phyloP scores from a whole-genome alignment of 2,329 filamentous ascomycete genomes.

The Emergomyces africanus region DNA sequence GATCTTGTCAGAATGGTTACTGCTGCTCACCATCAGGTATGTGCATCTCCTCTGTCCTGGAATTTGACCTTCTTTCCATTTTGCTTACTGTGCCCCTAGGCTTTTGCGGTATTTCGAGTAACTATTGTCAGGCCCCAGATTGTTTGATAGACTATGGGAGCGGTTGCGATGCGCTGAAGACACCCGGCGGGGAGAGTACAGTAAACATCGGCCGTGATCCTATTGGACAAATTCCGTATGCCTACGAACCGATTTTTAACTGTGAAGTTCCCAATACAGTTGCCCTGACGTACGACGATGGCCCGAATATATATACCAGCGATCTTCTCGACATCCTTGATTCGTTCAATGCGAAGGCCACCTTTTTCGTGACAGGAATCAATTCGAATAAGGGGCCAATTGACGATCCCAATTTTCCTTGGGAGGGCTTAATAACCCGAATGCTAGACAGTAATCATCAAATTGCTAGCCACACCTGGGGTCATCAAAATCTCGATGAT shows the following conservation, averaged over 20 bases:
- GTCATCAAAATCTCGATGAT: constrained; percentile 34
- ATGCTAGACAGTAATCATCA: constrained; percentile 37
- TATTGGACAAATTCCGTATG: constrained; percentile 26
- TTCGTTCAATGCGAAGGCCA: constrained; percentile 49
- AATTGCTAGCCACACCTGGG: constrained; percentile 41
- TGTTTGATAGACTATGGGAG: constrained; percentile 27
- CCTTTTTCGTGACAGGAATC: constrained; percentile 50
- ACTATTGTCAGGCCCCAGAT: constrained; percentile 29
- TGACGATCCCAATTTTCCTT: constrained; percentile 28
- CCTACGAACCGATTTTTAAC: constrained; percentile 22
- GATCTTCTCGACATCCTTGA: constrained; percentile 50
- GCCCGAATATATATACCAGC: constrained; percentile 48
- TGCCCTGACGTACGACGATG: constrained; percentile 56
- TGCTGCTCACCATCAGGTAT: constrained; percentile 30
- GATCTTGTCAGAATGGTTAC: constrained; percentile 21
- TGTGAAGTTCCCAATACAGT: constrained; percentile 43
- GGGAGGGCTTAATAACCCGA: constrained; percentile 27
- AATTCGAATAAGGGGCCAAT: constrained; percentile 36
- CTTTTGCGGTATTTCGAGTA: constrained; percentile 25
- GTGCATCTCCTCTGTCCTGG: not conserved
- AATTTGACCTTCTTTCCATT: not conserved
- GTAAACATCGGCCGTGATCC: constrained; percentile 22
- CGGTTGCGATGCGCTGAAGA: constrained; percentile 24
- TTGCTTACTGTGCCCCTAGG: constrained; percentile 16
- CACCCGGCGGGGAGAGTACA: constrained; percentile 24